Conservation (phyloP, 805 yeast genomes). For the Pichia heedii region DNA sequence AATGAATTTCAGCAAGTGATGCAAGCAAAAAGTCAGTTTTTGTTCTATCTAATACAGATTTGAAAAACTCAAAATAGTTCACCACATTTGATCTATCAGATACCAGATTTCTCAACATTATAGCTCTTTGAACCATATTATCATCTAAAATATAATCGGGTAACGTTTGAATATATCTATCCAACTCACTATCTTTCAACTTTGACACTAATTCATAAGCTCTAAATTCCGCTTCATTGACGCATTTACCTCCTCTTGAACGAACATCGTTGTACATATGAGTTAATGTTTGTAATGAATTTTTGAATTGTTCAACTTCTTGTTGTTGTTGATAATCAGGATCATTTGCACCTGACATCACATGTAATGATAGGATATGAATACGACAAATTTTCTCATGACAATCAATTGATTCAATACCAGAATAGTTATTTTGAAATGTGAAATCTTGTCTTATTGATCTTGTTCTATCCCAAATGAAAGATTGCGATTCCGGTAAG, state of each 20-base stretch:
- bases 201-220: slow-evolving; percentile 79
- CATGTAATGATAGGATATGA: slow-evolving; percentile 72
- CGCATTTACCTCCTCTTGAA: slow-evolving; percentile 55
- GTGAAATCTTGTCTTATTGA: slow-evolving; percentile 96
- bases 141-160: slow-evolving; percentile 50
- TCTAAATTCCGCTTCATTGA: slow-evolving; percentile 89
- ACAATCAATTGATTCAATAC: slow-evolving; percentile 89
- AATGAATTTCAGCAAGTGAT: slow-evolving; percentile 69
- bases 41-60: slow-evolving; percentile 34
- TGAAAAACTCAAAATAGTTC: slow-evolving; percentile 59
- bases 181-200: slow-evolving; percentile 76
- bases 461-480: slow-evolving; percentile 95
- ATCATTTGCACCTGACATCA: slow-evolving; percentile 65
- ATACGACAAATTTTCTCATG: slow-evolving; percentile 86
- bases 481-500: slow-evolving; percentile 80
- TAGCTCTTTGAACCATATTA: slow-evolving; percentile 56
- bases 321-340: slow-evolving; percentile 86
- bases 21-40: slow-evolving; percentile 57
- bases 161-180: slow-evolving; percentile 59
- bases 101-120: slow-evolving; percentile 56
- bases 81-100: slow-evolving; percentile 59
- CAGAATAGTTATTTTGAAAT: slow-evolving; percentile 86
- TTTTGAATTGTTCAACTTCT: slow-evolving; percentile 89
- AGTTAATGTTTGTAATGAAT: slow-evolving; percentile 77
- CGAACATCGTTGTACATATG: slow-evolving; percentile 82